A percentile compares a stretch with the other conserved stretches of the same genome.
phyloP scores from a whole-genome alignment of 805 yeast species.

The Torulaspora microellipsoides region DNA sequence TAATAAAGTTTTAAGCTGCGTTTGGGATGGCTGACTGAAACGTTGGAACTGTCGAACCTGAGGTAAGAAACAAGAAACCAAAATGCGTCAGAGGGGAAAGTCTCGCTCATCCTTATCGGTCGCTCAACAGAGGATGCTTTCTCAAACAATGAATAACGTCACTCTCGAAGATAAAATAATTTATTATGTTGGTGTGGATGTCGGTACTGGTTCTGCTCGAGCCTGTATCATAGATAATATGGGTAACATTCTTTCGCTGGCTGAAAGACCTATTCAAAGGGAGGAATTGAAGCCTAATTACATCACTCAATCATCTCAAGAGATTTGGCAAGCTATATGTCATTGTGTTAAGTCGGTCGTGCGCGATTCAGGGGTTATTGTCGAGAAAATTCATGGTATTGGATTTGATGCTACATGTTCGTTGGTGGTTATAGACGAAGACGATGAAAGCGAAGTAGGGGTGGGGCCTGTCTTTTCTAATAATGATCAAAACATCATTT shows the following conservation, averaged over 20 bases:
- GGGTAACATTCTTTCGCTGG: conserved; percentile 75
- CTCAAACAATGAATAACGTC: conserved; percentile 20
- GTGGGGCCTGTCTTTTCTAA: conserved; percentile 89
- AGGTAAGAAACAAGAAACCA: not conserved
- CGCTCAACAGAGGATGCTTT: conserved; percentile 24
- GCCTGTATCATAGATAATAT: conserved; percentile 84
- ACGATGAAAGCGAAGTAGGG: conserved; percentile 63
- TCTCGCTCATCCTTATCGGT: conserved; percentile 24
- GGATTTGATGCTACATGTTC: conserved; percentile 99
- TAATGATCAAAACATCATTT: conserved; percentile 70
- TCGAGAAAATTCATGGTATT: conserved; percentile 67
- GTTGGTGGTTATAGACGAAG: conserved; percentile 69
- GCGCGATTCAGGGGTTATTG: conserved; percentile 68
- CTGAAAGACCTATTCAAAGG: conserved; percentile 75
- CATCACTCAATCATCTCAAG: conserved; percentile 83
- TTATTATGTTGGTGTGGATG: conserved; percentile 78
- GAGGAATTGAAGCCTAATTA: conserved; percentile 66
- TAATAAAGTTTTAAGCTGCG: too few relatives aligned
- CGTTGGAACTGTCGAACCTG: too few relatives aligned
- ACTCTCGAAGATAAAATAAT: conserved; percentile 20
- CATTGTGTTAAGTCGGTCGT: conserved; percentile 73
- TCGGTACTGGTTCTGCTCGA: conserved; percentile 97
- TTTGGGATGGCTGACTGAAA: too few relatives aligned
- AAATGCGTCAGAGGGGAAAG: conserved; percentile 16
- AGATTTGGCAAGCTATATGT: conserved; percentile 88